Base-by-base conservation (phyloP, 179 eudicot species). In the Patellifolia procumbens region DNA sequence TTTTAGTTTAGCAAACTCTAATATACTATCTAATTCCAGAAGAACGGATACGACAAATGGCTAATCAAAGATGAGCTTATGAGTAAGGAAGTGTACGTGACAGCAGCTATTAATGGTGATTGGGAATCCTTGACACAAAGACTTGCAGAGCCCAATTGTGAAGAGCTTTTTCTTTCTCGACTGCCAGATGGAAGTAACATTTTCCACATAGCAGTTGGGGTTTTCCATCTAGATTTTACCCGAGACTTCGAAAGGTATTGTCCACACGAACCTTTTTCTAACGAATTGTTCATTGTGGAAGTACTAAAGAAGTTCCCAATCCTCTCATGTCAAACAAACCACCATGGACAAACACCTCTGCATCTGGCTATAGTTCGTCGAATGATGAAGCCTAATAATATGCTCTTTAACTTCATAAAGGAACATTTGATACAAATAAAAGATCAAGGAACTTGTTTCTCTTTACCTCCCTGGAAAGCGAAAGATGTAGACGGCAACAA, bases 271-370 rank as follows among this genome's bases (percentile, higher is more conserved):
- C 53, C 4, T 48, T 2, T 2, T 0, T 48, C 53, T 43, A 20
- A 68, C 0, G 52, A 69, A 29, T 17, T 6, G 0, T 72, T 72
- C 15, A 24, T 56, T n/a, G 15, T 22, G 3, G 28, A 55, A 1
- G 68, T 61, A 11, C 12, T 60, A 3, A 22, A 45, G 0, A 60
- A 5, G 28, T 61, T 60, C 46, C 76, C 76, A 0, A 20, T 28
- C 22, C 76, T 74, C 31, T 10, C 26, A 1, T 60, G 42, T 59
- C 68, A 59, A 19, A 64, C 42, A 24, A 64, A 74, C 19, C 4
- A 1, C 8, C 2, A 15, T 1, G 76, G 76, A 8, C 29, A 74
- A 8, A 74, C 76, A 9, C 76, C 68, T 59, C 35, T 74, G 13
- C 68, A 74, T 34, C 64, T 74, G 34, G 68, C 45, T 1, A 6